phyloP scores from a whole-genome alignment of 2,329 filamentous ascomycete genomes.

The Cladosporium oxysporum region DNA sequence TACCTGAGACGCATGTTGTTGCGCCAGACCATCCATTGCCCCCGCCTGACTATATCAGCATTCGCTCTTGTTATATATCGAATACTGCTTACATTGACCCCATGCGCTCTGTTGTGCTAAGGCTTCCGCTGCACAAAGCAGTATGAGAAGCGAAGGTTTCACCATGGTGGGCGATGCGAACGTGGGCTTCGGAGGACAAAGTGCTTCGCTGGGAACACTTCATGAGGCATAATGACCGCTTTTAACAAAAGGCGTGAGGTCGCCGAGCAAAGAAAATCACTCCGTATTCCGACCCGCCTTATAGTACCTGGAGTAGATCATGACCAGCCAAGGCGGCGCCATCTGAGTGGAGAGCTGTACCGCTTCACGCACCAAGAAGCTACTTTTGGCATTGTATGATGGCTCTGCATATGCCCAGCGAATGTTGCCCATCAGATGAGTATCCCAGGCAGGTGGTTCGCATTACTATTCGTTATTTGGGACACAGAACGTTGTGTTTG shows the following conservation, averaged over 20 bases:
- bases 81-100: conserved; percentile 36
- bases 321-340: conserved; percentile 1
- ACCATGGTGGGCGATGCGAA: neutral
- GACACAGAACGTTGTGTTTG: neutral
- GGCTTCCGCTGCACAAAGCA: neutral
- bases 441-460: neutral
- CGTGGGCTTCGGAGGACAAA: neutral
- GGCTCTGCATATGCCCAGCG: neutral
- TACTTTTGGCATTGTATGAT: neutral
- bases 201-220: neutral
- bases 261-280: neutral
- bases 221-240: neutral
- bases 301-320: neutral
- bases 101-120: conserved; percentile 27
- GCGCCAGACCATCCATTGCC: conserved; percentile 41
- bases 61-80: neutral
- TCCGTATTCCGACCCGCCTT: neutral
- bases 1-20: conserved; percentile 36
- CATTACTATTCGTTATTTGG: neutral
- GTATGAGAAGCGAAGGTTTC: neutral
- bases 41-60: conserved; percentile 26
- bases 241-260: neutral
- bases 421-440: neutral
- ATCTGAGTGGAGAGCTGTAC: neutral
- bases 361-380: neutral